Conservation (phyloP, 2,329 filamentous ascomycete genomes). For the Stylonectria norvegica region DNA sequence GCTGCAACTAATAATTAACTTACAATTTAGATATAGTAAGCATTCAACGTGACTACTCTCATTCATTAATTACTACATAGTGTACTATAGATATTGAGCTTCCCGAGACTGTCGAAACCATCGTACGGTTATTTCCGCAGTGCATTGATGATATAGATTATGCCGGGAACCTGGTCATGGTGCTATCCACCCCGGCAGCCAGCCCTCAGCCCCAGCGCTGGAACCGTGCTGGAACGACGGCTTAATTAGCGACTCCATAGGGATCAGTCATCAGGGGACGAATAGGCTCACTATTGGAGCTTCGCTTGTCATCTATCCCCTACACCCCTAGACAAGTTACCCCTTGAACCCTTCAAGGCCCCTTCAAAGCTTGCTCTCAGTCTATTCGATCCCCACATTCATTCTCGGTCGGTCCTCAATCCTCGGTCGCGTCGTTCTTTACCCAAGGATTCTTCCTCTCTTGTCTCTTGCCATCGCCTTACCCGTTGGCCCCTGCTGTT, state of each 20-base stretch:
- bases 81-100: too few species aligned
- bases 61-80: too few species aligned
- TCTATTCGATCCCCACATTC: constrained; percentile 5
- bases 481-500: too few species aligned
- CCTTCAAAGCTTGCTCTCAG: constrained; percentile 10
- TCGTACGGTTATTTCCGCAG: too few species aligned
- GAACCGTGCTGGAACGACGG: constrained; percentile 11
- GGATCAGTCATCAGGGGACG: constrained; percentile 8
- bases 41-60: too few species aligned
- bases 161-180: not conserved
- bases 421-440: not conserved
- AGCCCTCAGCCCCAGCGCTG: constrained; percentile 4
- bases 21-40: too few species aligned
- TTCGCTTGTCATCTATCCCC: constrained; percentile 5
- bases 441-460: not conserved
- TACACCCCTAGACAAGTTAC: constrained; percentile 12
- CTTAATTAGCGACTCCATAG: constrained; percentile 14
- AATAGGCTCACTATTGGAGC: constrained; percentile 11
- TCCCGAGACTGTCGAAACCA: too few species aligned
- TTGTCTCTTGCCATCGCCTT: too few species aligned
- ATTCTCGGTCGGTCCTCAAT: not conserved
- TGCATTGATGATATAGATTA: not conserved
- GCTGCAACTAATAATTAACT: too few species aligned
- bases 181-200: not conserved
- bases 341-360: constrained; percentile 23